Evolutionary conservation across 139 green algal genomes (phyloP).

Genomic region (Mesotaenium endlicherianum): DNA sequence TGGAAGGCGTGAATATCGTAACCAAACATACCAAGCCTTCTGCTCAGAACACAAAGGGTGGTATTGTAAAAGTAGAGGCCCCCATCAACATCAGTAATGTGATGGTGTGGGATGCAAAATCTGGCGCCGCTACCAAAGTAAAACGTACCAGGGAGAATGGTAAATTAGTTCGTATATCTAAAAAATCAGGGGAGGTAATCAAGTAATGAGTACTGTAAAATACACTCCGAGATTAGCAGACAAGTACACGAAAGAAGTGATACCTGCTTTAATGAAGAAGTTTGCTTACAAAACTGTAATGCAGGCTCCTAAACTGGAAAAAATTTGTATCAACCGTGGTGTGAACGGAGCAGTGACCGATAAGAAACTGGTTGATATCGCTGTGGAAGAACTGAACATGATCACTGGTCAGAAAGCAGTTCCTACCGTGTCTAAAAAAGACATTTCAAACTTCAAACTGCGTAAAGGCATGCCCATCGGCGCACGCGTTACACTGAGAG

Average conservation of each 20-base stretch:
- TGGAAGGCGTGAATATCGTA: no score
- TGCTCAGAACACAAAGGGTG: no score
- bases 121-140: no score
- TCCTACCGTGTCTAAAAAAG: conserved; percentile 35
- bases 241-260: conserved; percentile 16
- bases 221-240: neutral
- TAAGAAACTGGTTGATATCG: conserved; percentile 28
- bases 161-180: no score
- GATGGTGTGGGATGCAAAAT: no score
- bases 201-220: neutral
- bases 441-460: conserved; percentile 41
- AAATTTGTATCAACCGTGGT: conserved; percentile 40
- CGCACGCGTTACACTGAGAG: conserved; percentile 30
- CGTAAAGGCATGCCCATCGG: conserved; percentile 25
- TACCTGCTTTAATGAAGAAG: conserved; percentile 13
- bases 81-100: no score
- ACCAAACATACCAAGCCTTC: no score
- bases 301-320: conserved; percentile 12
- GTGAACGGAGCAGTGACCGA: conserved; percentile 26
- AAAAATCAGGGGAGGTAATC: no score
- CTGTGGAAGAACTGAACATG: conserved; percentile 17
- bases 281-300: conserved; percentile 29
- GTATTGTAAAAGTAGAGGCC: no score
- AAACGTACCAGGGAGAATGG: no score
- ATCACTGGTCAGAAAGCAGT: conserved; percentile 43